Conservation (phyloP, 352 stramenopile species). For the Discostella stelligera region DNA sequence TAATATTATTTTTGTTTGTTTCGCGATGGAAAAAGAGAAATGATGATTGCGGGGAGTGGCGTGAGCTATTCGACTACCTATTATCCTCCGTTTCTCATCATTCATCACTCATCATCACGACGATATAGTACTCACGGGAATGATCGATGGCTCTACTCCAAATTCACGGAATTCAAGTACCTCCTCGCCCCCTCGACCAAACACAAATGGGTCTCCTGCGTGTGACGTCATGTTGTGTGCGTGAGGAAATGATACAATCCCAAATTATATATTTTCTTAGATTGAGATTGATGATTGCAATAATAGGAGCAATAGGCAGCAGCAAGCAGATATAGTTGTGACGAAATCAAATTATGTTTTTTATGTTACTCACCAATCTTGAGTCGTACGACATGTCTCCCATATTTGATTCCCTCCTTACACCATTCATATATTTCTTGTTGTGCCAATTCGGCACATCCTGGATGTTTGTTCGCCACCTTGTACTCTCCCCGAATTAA, state of each 20-base stretch:
- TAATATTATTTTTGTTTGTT: neutral
- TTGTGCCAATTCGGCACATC: constrained; percentile 81
- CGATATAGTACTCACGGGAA: constrained; percentile 56
- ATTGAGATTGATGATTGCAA: neutral
- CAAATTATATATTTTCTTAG: too few species aligned
- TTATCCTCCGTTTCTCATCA: neutral
- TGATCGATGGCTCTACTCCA: constrained; percentile 73
- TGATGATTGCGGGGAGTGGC: neutral
- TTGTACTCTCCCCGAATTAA: constrained; percentile 88
- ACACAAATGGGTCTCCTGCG: constrained; percentile 91
- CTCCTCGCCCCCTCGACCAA: constrained; percentile 93
- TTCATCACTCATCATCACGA: neutral
- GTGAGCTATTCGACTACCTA: neutral
- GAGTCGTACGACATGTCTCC: constrained; percentile 91
- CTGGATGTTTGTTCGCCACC: constrained; percentile 91
- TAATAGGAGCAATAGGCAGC: too few species aligned
- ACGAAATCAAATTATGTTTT: too few species aligned
- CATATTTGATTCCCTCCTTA: constrained; percentile 83
- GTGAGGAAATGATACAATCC: too few species aligned
- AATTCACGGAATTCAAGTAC: constrained; percentile 82
- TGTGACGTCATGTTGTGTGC: too few species aligned
- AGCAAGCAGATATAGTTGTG: too few species aligned
- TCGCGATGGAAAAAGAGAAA: too few species aligned
- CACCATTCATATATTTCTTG: constrained; percentile 92
- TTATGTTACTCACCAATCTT: constrained; percentile 87